A percentile compares a stretch with the other conserved stretches of the same genome.
phyloP scores from a whole-genome alignment of 2,329 filamentous ascomycete genomes.

The Cladobotryum protrusum region DNA sequence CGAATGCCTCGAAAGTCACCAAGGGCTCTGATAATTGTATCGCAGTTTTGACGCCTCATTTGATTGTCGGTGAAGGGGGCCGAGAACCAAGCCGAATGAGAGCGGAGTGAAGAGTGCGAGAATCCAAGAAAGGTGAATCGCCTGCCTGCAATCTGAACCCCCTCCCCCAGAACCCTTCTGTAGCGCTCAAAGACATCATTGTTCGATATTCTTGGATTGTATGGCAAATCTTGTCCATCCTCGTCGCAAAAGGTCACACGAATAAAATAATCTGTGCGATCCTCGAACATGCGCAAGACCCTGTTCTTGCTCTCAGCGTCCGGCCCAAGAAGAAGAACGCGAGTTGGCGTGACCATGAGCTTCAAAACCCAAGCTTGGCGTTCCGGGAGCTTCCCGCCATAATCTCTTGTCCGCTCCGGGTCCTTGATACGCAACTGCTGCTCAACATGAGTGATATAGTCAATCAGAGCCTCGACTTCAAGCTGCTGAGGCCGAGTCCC shows the following conservation, averaged over 20 bases:
- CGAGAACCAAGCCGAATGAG: constrained; percentile 63
- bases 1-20: constrained; percentile 46
- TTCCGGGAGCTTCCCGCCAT: constrained; percentile 21
- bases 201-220: constrained; percentile 43
- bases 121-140: constrained; percentile 66
- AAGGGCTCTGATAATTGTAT: constrained; percentile 40
- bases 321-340: constrained; percentile 52
- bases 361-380: constrained; percentile 49
- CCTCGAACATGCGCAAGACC: constrained; percentile 59
- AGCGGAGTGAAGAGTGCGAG: constrained; percentile 69
- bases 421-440: constrained; percentile 24
- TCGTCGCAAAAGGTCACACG: constrained; percentile 72
- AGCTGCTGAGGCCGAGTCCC: constrained; percentile 38
- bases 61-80: constrained; percentile 38
- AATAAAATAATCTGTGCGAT: constrained; percentile 57
- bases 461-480: constrained; percentile 34
- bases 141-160: constrained; percentile 58
- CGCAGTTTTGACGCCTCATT: constrained; percentile 27
- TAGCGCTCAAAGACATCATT: constrained; percentile 54
- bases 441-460: constrained; percentile 36
- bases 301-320: constrained; percentile 64
- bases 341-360: constrained; percentile 53
- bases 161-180: constrained; percentile 48
- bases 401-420: constrained; percentile 18
- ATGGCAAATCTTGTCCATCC: constrained; percentile 56